These are phyloP conservation scores for Aspergillus ruber DNA, from an alignment of 2,329 filamentous ascomycete species.

Conservation along the genomic window DNA sequence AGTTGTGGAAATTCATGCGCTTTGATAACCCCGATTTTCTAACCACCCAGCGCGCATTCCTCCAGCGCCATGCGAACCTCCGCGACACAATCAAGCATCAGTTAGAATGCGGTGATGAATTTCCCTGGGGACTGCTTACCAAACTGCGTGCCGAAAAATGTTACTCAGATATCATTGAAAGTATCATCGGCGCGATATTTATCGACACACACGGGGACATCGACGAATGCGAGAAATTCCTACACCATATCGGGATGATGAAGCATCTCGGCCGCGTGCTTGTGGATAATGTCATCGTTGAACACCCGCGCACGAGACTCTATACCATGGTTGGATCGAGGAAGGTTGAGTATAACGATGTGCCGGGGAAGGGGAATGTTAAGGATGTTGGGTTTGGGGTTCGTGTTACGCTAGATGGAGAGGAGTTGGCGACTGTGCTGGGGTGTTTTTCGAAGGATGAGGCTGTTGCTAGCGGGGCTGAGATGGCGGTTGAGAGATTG, in stretches of 20 bases:
- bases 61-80: constrained; percentile 43
- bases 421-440: too few species aligned
- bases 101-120: constrained; percentile 48
- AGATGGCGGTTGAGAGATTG: too few species aligned
- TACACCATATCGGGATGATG: constrained; percentile 61
- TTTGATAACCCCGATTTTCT: constrained; percentile 11
- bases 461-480: too few species aligned
- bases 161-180: constrained; percentile 77
- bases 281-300: constrained; percentile 47
- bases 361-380: too few species aligned
- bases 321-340: too few species aligned
- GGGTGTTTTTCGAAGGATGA: too few species aligned
- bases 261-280: constrained; percentile 57
- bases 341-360: too few species aligned
- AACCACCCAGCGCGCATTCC: constrained; percentile 10
- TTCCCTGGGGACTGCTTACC: constrained; percentile 71
- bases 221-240: constrained; percentile 52
- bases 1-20: constrained; percentile 66
- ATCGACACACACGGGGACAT: constrained; percentile 65
- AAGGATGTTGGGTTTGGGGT: too few species aligned
- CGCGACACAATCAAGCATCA: constrained; percentile 45
- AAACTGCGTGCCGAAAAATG: constrained; percentile 65
- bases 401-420: too few species aligned
- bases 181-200: constrained; percentile 73
- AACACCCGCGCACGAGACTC: constrained; percentile 38